A percentile compares a stretch with the other conserved stretches of the same genome.
Conservation (phyloP, 768 basidiomycete genomes). For the Epithele typhae region DNA sequence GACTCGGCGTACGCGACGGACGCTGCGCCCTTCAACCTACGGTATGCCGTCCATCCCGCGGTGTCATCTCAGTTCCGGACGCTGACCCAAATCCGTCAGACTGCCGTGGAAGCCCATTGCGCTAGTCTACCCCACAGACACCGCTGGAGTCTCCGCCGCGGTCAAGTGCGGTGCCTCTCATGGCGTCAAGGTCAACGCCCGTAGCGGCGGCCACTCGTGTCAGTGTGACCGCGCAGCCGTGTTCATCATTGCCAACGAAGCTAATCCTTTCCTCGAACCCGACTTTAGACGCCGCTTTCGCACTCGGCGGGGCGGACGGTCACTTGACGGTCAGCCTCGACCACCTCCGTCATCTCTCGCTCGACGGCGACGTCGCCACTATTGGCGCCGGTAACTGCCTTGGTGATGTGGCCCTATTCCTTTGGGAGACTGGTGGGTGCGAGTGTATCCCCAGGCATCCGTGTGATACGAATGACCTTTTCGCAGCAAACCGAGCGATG, state of each 20-base stretch:
- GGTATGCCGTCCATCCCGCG: not conserved
- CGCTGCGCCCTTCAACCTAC: not conserved
- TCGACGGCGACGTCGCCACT: not conserved
- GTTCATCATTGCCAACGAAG: too few species aligned
- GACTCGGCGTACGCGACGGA: not conserved
- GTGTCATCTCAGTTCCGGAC: not conserved
- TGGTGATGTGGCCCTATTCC: constrained; percentile 1
- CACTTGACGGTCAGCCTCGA: constrained; percentile 3
- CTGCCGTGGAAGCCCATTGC: constrained; percentile 2
- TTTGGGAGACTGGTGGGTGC: constrained; percentile 1
- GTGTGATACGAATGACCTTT: not conserved
- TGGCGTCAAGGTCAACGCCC: constrained; percentile 3
- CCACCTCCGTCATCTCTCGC: constrained; percentile 1
- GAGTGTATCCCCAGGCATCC: not conserved
- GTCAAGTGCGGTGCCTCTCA: not conserved
- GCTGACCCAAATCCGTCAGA: not conserved
- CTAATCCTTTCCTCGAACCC: too few species aligned
- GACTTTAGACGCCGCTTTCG: not conserved
- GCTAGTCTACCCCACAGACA: not conserved
- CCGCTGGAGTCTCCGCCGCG: not conserved
- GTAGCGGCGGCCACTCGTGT: constrained; percentile 2
- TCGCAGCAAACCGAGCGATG: not conserved
- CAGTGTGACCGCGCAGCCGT: not conserved
- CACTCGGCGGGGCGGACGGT: constrained; percentile 1
- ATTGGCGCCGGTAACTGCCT: constrained; percentile 1